Evolutionary conservation across 1,284 basidiomycete species (phyloP), one percentile per base, ranked within the genome.

Genomic region (Puccinia novopanici): DNA sequence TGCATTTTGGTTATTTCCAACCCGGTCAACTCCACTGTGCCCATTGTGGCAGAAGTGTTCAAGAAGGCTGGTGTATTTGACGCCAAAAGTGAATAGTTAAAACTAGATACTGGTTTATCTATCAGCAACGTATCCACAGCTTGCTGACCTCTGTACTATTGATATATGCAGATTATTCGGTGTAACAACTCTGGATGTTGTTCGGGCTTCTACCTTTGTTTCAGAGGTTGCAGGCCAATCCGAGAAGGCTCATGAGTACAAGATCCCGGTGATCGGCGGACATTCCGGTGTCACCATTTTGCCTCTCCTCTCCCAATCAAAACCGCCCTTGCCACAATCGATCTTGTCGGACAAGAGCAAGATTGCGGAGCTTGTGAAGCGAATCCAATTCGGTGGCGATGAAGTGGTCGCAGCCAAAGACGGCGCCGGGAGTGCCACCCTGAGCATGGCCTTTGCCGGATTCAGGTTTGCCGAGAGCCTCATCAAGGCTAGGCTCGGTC

Each of bases 251-350:
- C 80, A 84, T 82, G 86, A 93, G 82, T 90, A 91, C 82, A 87
- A 89, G 71, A 90, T 98, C 82, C 92, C 95, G 82, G 95, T 98
- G 83, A 88, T 98, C 81, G 96, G 97, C 85, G 96, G 97, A 67
- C 96, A 99, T 91, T 94, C 92, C 65, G 96, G 97, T 84, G 89
- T 92, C 68, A 99, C 96, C 82, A 99, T 99, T 86, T 92, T 99
- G 34, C 96, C 96, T 61, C 89, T 99, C 71, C 91, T 99, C 84
- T 94, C 93, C 63, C 96, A 98, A 88, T 89, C 89, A 67, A 75
- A 83, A 72, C 85, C 85, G 48, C 17, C 80, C 34, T 37, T 81
- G 27, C 72, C 80, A 15, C 67, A 67, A 57, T 70, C 76, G 9
- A 52, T 75, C 48, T 73, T 81, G 57, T 82, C 85, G n/a, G 83